Evolutionary conservation across 2,329 filamentous ascomycete genomes (phyloP).

Genomic region (Aschersonia sp.): DNA sequence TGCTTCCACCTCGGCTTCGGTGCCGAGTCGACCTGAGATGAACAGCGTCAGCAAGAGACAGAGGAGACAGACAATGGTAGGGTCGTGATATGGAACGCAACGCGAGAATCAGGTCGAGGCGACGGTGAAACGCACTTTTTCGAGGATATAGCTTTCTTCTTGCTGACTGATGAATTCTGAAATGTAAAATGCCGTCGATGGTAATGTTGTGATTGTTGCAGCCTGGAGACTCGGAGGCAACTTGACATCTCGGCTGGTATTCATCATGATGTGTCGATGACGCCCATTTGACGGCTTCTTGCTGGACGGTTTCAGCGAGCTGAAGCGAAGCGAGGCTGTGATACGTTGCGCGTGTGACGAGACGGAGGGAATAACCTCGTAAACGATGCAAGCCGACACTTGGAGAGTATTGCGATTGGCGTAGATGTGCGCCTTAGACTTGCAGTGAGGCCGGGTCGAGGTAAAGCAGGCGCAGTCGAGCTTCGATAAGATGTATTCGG

Average conservation of each 20-base stretch:
- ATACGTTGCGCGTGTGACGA: neutral
- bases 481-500: no score
- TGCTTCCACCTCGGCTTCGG: slow-evolving; percentile 73
- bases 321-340: neutral
- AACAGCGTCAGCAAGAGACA: neutral
- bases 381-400: neutral
- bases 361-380: neutral
- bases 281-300: neutral
- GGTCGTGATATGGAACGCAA: no score
- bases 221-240: slow-evolving; percentile 36
- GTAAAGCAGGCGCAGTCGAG: no score
- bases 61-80: neutral
- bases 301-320: neutral
- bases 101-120: slow-evolving; percentile 9
- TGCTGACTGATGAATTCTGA: slow-evolving; percentile 65
- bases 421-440: no score
- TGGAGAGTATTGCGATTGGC: no score
- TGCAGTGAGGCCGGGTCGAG: no score
- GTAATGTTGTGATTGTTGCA: slow-evolving; percentile 38
- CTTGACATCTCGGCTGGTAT: neutral
- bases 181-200: slow-evolving; percentile 65
- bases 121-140: slow-evolving; percentile 40
- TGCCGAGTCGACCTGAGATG: slow-evolving; percentile 39
- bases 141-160: slow-evolving; percentile 57
- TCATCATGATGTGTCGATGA: neutral